Evolutionary conservation across 345 rosid species (phyloP), one percentile per base, ranked within the genome.

Genomic region (Nephelium lappaceum): DNA sequence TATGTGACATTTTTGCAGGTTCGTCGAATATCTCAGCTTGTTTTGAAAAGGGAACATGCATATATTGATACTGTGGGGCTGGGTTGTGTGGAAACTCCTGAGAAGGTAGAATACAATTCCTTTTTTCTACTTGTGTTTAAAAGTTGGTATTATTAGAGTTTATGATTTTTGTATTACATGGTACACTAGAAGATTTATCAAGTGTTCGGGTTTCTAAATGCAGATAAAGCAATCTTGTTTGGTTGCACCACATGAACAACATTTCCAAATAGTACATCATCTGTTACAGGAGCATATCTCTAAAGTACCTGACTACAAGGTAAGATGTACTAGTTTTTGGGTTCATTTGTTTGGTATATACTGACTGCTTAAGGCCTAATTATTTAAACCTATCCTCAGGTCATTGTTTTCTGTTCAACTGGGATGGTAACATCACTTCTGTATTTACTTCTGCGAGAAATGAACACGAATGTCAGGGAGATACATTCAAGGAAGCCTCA

Each of bases 401-500:
- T 92, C 66, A 89, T 96, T 82, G 90, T 96, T 75, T 96, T 96
- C 85, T 93, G 98, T 80, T 84, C 98, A 68, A 93, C 98, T 27
- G 98, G 92, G 71, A 96, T 93, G 99, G 89, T 92, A 62, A 92
- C 98, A 62, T 94, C 98, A 27, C 90, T 96, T 55, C 55, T 91
- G 83, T 91, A 84, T 77, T 80, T 68, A 74, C 90, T 94, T 58
- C 91, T 96, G 76, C 93, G 92, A 14, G 97, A 90, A 86, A 87
- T 93, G 93, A 94, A 87, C 77, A 75, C 94, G 86, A 93, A 91
- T 79, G 99, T 88, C 5, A 88, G 92, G 84, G 99, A 96, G 91
- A 86, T 94, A 38, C 98, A 94, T 85, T 91, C 98, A 66, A 91
- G 98, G 79, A 96, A 94, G 77, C 92, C 99, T 72, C 97, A 94